A percentile compares a stretch with the other conserved stretches of the same genome.
These are phyloP conservation scores for Ricinus communis DNA, from an alignment of 345 rosid species.

Conservation along the genomic window DNA sequence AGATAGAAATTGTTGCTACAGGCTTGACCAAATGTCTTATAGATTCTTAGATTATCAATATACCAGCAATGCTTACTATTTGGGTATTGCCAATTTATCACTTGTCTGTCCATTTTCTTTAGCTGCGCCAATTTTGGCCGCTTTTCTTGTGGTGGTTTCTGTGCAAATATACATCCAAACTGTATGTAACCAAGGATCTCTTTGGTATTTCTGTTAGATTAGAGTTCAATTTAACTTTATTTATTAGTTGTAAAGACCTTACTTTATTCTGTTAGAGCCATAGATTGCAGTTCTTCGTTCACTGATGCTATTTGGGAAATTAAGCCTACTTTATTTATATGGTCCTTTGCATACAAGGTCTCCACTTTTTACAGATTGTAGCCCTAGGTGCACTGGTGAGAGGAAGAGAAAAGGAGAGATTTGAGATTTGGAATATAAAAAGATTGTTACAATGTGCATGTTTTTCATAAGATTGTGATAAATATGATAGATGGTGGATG, in stretches of 20 bases:
- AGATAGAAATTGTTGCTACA: background rate
- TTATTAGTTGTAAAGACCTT: background rate
- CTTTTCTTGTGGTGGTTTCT: too few relatives aligned
- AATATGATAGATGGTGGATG: constrained; percentile 79
- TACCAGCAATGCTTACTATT: too few relatives aligned
- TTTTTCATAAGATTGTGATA: background rate
- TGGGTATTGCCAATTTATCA: too few relatives aligned
- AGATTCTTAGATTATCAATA: too few relatives aligned
- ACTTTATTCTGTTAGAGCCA: background rate
- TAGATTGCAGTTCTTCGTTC: too few relatives aligned
- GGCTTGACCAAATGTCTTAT: too few relatives aligned
- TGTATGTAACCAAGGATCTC: too few relatives aligned
- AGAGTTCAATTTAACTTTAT: background rate
- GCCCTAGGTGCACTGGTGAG: background rate
- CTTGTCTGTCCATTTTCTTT: too few relatives aligned
- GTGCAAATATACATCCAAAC: too few relatives aligned
- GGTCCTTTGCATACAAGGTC: background rate
- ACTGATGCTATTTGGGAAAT: too few relatives aligned
- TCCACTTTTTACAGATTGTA: background rate
- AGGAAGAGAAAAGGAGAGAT: background rate
- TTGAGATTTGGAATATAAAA: background rate
- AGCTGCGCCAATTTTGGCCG: too few relatives aligned
- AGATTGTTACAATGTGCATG: background rate
- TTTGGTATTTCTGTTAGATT: background rate
- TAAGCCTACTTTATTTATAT: background rate